phyloP scores from a whole-genome alignment of 495 filamentous ascomycete genomes.

The Hypoxylon rickii region DNA sequence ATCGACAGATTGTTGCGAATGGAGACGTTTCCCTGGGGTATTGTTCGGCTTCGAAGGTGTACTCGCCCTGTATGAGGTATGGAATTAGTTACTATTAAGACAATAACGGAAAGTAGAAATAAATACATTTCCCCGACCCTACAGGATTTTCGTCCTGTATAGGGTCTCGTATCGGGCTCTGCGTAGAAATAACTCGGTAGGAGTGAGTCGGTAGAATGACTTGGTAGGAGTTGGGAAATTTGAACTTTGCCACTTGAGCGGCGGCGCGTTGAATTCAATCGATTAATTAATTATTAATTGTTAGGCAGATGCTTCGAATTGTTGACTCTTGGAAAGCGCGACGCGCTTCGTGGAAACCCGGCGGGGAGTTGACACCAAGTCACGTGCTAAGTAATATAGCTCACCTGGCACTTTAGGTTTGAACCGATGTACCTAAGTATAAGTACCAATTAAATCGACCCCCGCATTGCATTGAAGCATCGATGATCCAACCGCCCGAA shows the following conservation, averaged over 20 bases:
- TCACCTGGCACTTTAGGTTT: no score
- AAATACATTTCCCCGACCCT: constrained; percentile 14
- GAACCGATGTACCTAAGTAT: no score
- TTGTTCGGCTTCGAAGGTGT: constrained; percentile 28
- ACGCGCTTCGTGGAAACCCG: constrained; percentile 11
- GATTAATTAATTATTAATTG: neutral
- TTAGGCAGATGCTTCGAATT: constrained; percentile 17
- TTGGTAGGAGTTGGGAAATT: neutral
- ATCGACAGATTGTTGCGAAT: constrained; percentile 60
- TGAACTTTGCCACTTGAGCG: constrained; percentile 13
- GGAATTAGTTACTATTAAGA: neutral
- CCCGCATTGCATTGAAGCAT: constrained; percentile 2
- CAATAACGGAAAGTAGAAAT: neutral
- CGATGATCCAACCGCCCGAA: neutral
- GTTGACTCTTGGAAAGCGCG: constrained; percentile 32
- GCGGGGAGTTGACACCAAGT: constrained; percentile 36
- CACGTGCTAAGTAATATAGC: no score
- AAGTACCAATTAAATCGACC: no score
- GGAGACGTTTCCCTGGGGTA: constrained; percentile 41
- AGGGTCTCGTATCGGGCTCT: no score
- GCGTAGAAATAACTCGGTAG: no score
- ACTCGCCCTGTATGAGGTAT: constrained; percentile 27
- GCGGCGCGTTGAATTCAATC: neutral
- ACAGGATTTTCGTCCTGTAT: neutral
- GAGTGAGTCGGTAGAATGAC: no score